Evolutionary conservation across 2,329 filamentous ascomycete genomes (phyloP), one percentile per base, ranked within the genome.

Genomic region (Zymoseptoria pseudotritici): DNA sequence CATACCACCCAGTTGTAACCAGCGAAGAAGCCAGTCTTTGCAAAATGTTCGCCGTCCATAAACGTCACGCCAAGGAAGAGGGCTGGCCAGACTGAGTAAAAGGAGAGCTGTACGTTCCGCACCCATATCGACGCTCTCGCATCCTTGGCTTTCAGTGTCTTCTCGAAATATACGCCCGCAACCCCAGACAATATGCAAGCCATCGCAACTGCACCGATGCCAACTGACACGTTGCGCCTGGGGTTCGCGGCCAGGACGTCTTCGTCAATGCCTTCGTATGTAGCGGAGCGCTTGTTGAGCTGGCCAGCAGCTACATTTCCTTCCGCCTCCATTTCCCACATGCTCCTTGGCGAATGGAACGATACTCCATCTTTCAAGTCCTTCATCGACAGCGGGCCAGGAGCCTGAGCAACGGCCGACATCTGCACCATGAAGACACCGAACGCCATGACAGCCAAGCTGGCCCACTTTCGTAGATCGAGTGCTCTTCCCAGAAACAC

Each of bases 1-100:
- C 92, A 97, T 2, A 97, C 93, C 20, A 93, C 82, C 81, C 85
- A 88, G 72, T 96, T 97, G 76, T 97, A 99, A 2, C 94, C 94
- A 59, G 89, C 88, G 67, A 99, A 97, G 75, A 97, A 96, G 11
- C 94, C 94, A 63, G 90, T 86, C 73, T 88, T 85, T 24, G 87
- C 82, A 64, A 99, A 91, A 50, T 89, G 87, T 62, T 86, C 84
- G 24, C 93, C 94, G 66, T 99, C 94, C 64, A 91, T 89, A 76
- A 90, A 89, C 2, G 95, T 77, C 5, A 97, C 87, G 1, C 93
- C 94, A 56, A 96, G 82, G 59, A 97, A 85, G 0, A 97, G 80
- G 0, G 92, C 89, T 0, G 93, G 91, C 68, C 97, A 93, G 1
- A 97, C 80, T 0, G 92, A 96, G 77, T 96, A 99, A 71, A 97